These are phyloP conservation scores for Raffaelea deltoideospora DNA, from an alignment of 2,329 filamentous ascomycete species.

Conservation along the genomic window DNA sequence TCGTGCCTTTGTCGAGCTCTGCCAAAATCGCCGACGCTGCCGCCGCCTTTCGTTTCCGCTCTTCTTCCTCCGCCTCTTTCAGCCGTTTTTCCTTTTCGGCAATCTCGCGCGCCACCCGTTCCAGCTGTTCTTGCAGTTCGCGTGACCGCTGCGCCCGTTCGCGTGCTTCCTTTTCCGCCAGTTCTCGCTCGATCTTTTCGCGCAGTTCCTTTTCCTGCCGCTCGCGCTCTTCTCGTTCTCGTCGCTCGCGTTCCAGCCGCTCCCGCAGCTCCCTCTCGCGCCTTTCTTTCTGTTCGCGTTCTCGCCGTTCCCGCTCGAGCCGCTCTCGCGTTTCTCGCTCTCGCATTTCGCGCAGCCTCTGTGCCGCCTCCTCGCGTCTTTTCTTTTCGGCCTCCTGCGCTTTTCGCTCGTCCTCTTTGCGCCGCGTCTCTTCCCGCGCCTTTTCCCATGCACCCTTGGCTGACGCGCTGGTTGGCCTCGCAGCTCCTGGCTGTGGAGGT, in stretches of 20 bases:
- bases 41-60: conserved; percentile 11
- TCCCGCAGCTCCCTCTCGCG: conserved; percentile 17
- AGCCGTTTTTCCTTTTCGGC: conserved; percentile 16
- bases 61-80: conserved; percentile 17
- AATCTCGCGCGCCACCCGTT: conserved; percentile 20
- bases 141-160: conserved; percentile 11
- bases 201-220: conserved; percentile 30
- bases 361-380: conserved; percentile 39
- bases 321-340: conserved; percentile 18
- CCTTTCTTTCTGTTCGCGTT: conserved; percentile 16
- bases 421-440: conserved; percentile 50
- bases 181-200: conserved; percentile 23
- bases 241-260: conserved; percentile 16
- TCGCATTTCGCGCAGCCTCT: conserved; percentile 18
- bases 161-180: conserved; percentile 17
- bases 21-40: conserved; percentile 18
- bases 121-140: conserved; percentile 21
- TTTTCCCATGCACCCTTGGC: conserved; percentile 48
- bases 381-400: conserved; percentile 45
- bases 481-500: conserved; percentile 7
- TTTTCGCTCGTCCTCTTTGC: conserved; percentile 48
- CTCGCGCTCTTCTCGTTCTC: conserved; percentile 19
- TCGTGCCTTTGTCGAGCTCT: conserved; percentile 14
- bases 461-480: conserved; percentile 18
- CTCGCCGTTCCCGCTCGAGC: conserved; percentile 15